A percentile compares a stretch with the other conserved stretches of the same genome.
Conservation (phyloP, 129 eudicot genomes). For the Escallonia herrerae region DNA sequence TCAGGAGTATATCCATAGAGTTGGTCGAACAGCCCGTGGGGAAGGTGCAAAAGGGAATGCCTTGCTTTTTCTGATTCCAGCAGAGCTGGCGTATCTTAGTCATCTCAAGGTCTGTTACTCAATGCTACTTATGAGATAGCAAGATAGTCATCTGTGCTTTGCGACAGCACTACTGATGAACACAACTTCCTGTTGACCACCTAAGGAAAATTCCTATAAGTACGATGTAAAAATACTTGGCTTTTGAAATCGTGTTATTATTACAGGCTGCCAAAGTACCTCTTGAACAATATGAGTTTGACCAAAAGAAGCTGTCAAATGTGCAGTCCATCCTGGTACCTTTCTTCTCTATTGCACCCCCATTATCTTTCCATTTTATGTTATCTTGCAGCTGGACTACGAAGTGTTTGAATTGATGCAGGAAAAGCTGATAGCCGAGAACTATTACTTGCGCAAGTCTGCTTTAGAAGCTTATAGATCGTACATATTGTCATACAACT, state of each 20-base stretch:
- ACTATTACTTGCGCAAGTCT: conserved; percentile 41
- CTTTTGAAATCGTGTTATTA: not conserved
- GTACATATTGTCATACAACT: conserved; percentile 48
- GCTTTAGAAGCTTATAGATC: conserved; percentile 53
- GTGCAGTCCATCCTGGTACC: conserved; percentile 53
- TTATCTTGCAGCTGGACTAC: not conserved
- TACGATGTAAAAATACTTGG: not conserved
- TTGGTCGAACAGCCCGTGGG: conserved; percentile 70
- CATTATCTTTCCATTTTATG: not conserved
- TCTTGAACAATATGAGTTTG: conserved; percentile 44
- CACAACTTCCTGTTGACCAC: not conserved
- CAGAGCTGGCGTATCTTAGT: conserved; percentile 39
- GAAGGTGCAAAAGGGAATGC: conserved; percentile 62
- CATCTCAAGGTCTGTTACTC: conserved; percentile 40
- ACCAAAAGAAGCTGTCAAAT: conserved; percentile 39
- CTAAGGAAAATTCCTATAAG: not conserved
- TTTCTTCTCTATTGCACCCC: not conserved
- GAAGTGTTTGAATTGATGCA: conserved; percentile 15
- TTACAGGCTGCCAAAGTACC: conserved; percentile 53
- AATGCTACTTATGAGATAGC: not conserved
- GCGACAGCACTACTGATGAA: not conserved
- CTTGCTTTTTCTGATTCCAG: conserved; percentile 53
- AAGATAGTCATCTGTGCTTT: not conserved
- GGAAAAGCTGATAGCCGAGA: conserved; percentile 45
- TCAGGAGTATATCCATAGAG: conserved; percentile 67